phyloP scores from a whole-genome alignment of 176 grass and related monocot species.

The Raddia guianensis region DNA sequence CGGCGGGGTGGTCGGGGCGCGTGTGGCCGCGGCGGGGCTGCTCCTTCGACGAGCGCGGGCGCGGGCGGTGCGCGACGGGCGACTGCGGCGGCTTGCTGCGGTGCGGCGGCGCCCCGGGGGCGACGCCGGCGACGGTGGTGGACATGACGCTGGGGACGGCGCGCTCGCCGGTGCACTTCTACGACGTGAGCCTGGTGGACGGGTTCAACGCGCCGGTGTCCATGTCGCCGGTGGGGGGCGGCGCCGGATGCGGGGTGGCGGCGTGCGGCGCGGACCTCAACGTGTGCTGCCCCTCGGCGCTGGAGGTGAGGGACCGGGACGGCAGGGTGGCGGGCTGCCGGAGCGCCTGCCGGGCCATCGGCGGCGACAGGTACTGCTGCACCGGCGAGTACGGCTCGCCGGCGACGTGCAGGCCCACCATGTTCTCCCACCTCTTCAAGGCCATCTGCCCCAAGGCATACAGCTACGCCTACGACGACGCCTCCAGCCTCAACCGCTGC shows the following conservation, averaged over 20 bases:
- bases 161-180: conserved; percentile 53
- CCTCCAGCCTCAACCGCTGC: conserved; percentile 73
- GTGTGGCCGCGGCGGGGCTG: conserved; percentile 85
- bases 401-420: conserved; percentile 60
- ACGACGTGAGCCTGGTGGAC: conserved; percentile 39
- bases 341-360: conserved; percentile 77
- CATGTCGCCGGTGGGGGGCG: conserved; percentile 71
- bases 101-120: conserved; percentile 36
- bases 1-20: conserved; percentile 73
- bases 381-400: conserved; percentile 65
- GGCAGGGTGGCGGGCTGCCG: conserved; percentile 74
- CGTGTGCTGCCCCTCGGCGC: conserved; percentile 72
- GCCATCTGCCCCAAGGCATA: conserved; percentile 83
- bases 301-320: conserved; percentile 62
- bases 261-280: conserved; percentile 71
- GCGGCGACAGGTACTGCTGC: conserved; percentile 79
- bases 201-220: conserved; percentile 58
- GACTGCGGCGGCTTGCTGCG: conserved; percentile 46
- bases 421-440: conserved; percentile 92
- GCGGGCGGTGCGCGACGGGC: conserved; percentile 50
- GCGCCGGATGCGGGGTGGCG: conserved; percentile 71
- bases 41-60: conserved; percentile 54
- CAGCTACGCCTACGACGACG: conserved; percentile 84
- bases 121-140: conserved; percentile 57
- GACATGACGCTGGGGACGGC: conserved; percentile 78